Base-by-base conservation (phyloP, 169 alveolate species). In the Cyclospora cayetanensis region DNA sequence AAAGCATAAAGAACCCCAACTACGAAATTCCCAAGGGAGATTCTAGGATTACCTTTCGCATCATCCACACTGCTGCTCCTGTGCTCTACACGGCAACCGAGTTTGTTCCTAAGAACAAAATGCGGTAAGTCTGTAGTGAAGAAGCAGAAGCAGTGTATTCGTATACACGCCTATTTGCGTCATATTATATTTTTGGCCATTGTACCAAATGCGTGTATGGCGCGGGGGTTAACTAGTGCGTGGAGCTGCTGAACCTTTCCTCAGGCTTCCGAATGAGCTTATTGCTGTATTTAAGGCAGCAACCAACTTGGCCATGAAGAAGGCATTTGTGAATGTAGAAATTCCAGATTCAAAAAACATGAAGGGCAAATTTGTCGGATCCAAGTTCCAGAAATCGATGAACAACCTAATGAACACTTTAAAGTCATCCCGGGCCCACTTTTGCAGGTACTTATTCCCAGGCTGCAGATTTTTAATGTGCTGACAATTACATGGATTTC, bases 11-110 rank as follows among this genome's bases (percentile, higher is more conserved):
- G 4, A 94, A 92, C 35, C 90, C 82, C 34, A 84, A 90, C n/a
- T 94, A 88, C 89, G 66, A 70, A 29, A 65, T 65, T 34, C 95
- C 94, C 35, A 94, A 94, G 85, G 96, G 95, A 12, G 93, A 85
- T 35, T 93, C 91, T 1, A 79, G 93, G 4, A 29, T 80, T 20
- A 77, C 79, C 18, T 94, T 94, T 31, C 70, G 74, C 25, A 72
- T 94, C 37, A 77, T 79, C 37, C 96, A 94, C 82, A 92, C 96
- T 18, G 96, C 96, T 20, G 92, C 95, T 0, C 92, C 95, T 20
- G 96, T 94, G 42, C 89, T 76, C 22, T 94, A 94, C 92, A 83
- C 92, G 53, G 90, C 96, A 18, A 77, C 52, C n/a, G 96, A 92
- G 77, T 94, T 94, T 70, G 95, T 94, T 1, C 35, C 93, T 20